These are phyloP conservation scores for Angomonas ambiguus DNA, from an alignment of 208 protist genomes.

Conservation along the genomic window DNA sequence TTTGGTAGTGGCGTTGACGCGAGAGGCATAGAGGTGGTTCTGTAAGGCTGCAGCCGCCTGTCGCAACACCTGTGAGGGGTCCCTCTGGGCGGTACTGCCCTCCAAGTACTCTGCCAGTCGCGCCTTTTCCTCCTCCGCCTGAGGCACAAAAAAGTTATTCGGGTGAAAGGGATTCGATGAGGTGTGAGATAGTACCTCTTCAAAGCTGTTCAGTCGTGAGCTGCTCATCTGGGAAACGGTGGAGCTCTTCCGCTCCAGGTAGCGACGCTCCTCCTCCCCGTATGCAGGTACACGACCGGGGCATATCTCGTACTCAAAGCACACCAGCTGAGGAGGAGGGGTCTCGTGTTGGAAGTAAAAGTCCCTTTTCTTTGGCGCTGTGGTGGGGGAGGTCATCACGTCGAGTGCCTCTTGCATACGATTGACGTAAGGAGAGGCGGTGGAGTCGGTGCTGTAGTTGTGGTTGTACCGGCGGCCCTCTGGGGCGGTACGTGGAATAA, in stretches of 20 bases:
- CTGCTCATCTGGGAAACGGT: constrained; percentile 10
- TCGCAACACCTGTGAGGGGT: background rate
- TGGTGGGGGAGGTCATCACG: too few species aligned
- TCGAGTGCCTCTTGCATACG: background rate
- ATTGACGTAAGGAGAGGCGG: too few species aligned
- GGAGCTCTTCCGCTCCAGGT: background rate
- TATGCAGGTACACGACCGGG: background rate
- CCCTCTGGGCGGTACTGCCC: background rate
- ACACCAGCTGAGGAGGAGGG: constrained; percentile 21
- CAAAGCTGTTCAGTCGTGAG: constrained; percentile 16
- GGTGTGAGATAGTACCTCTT: constrained; percentile 12
- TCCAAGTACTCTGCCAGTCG: background rate
- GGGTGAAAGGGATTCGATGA: background rate
- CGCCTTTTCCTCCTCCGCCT: background rate
- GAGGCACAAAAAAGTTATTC: background rate
- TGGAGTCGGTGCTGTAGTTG: background rate
- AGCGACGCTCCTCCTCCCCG: background rate
- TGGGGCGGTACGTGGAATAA: background rate
- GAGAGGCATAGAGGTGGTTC: constrained; percentile 5
- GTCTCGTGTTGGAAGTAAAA: background rate
- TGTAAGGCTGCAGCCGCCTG: constrained; percentile 10
- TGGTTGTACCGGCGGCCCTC: background rate
- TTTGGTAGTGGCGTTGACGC: background rate
- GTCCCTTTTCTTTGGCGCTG: too few species aligned
- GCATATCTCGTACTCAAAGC: constrained; percentile 15